phyloP scores from a whole-genome alignment of 495 filamentous ascomycete species.

The Neurospora sp. region DNA sequence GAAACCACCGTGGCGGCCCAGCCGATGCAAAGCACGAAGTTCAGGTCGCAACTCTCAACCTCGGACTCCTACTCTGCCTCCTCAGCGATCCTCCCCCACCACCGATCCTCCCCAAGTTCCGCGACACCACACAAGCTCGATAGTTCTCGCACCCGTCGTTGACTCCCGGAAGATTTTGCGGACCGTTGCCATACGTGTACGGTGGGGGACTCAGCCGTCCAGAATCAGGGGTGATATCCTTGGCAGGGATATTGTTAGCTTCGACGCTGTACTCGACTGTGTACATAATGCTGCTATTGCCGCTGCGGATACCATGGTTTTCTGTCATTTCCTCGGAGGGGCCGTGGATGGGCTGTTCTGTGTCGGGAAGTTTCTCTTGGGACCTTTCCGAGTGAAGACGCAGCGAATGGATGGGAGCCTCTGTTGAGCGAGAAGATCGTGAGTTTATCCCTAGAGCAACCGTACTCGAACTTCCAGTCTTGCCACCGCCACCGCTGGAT shows the following conservation, averaged over 20 bases:
- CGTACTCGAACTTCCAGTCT: neutral
- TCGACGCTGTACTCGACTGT: neutral
- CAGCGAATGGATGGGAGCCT: neutral
- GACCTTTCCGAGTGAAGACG: neutral
- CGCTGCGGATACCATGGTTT: neutral
- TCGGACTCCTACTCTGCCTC: neutral
- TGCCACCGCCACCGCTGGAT: neutral
- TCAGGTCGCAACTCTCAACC: neutral
- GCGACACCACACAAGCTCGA: neutral
- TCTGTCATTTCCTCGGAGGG: neutral
- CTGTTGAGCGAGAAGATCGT: neutral
- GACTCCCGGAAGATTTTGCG: neutral
- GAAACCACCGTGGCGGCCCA: neutral
- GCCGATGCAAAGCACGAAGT: neutral
- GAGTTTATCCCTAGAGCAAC: neutral
- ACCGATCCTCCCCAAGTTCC: neutral
- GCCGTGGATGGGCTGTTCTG: neutral
- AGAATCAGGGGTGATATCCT: neutral
- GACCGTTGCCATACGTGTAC: neutral
- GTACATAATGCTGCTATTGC: neutral
- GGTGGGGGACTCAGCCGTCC: neutral
- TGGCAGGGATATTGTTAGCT: neutral
- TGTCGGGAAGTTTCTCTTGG: neutral
- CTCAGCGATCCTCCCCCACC: neutral
- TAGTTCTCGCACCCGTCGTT: neutral